phyloP scores from a whole-genome alignment of 257 asterid genomes.

The Avicennia marina region DNA sequence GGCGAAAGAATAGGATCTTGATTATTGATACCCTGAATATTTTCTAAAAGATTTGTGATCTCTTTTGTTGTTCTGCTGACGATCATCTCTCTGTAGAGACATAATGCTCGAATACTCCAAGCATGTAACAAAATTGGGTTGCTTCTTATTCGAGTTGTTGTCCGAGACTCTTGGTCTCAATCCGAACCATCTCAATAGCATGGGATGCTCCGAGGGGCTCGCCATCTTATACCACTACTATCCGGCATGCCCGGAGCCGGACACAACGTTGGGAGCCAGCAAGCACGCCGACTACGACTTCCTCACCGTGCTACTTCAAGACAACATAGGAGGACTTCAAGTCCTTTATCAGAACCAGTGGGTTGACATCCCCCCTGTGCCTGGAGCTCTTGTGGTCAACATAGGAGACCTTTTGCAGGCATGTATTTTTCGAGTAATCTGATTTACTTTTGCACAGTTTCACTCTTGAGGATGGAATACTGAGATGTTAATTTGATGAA shows the following conservation, averaged over 20 bases:
- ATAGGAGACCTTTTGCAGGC: constrained; percentile 55
- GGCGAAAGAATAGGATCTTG: too few relatives aligned
- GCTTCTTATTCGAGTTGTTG: constrained; percentile 21
- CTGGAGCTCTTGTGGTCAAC: constrained; percentile 41
- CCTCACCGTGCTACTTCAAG: constrained; percentile 45
- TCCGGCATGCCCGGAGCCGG: constrained; percentile 50
- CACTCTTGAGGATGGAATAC: too few relatives aligned
- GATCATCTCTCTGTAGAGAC: constrained; percentile 18
- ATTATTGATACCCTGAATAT: too few relatives aligned
- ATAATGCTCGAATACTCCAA: constrained; percentile 28
- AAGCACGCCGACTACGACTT: constrained; percentile 39
- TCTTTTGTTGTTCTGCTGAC: neutral
- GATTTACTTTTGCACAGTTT: neutral
- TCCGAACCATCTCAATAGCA: constrained; percentile 19
- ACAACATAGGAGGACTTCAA: constrained; percentile 46
- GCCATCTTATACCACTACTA: constrained; percentile 33
- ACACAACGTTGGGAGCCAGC: constrained; percentile 32
- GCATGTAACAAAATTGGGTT: constrained; percentile 26
- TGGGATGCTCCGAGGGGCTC: constrained; percentile 38
- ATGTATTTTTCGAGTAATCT: neutral
- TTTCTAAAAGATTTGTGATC: neutral
- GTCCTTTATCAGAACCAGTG: constrained; percentile 34
- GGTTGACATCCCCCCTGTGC: constrained; percentile 40
- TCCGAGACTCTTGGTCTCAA: constrained; percentile 32
- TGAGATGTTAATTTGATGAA: too few relatives aligned